Base-by-base conservation (phyloP, 345 rosid genomes). In the Citrus sp. region DNA sequence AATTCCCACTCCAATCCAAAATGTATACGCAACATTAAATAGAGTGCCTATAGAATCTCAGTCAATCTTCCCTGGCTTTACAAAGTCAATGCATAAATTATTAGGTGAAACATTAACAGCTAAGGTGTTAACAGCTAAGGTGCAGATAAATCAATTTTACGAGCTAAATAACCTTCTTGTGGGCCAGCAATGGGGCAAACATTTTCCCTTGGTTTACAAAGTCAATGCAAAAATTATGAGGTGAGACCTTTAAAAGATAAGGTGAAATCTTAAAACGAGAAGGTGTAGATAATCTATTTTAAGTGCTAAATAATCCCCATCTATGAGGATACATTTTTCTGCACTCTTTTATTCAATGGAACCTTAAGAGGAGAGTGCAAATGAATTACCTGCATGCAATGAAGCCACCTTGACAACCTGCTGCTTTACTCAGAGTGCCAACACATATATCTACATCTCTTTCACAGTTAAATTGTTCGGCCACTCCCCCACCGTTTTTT, bases 351-450 rank as follows among this genome's bases (percentile, higher is more conserved):
- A 40, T 76, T 69, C 72, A 58, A 22, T 8, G 40, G 35, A 63
- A 75, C 73, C 54, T 12, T 18, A 10, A 63, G 62, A 46, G 78
- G 65, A 34, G 54, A 49, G 71, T 16, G 22, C 35, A 49, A 70
- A 67, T 61, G 4, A 65, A 51, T 68, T 84, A 94, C 98, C 98
- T 93, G 97, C 99, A 96, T 32, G 97, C 92, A 19, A 96, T 85
- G 84, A 94, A 96, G 80, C 99, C 99, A 37, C 99, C 99, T 77
- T 90, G 97, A 91, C 98, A 92, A 81, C 98, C 99, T 55, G 94
- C 99, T 54, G 99, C 99, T 78, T 96, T 96, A 82, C 99, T 96
- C 81, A 96, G 82, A 73, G 99, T 93, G 81, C 98, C 99, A 42
- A 95, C 82, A 66, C 95, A 92, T 84, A 93, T 74, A 84, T 95